Evolutionary conservation across 108 stramenopile species (phyloP), one percentile per base, ranked within the genome.

Genomic region (Cyclotella atomus): DNA sequence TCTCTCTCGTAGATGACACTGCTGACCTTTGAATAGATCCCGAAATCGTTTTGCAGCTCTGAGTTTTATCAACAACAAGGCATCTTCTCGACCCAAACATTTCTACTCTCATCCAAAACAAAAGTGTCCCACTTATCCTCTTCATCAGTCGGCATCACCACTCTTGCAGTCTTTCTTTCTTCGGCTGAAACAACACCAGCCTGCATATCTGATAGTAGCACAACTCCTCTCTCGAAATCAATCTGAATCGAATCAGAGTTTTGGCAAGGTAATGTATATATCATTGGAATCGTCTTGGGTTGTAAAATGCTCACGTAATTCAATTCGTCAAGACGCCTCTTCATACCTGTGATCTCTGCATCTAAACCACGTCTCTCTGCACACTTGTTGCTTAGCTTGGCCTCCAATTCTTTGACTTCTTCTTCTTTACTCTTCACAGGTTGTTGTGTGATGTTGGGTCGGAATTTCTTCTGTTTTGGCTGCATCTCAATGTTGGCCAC

Each of bases 381-480:
- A 49, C 47, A 49, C 16, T 49, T 49, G 10, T 9, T n/a, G n/a
- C n/a, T 49, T 19, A 49, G n/a, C 4, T 9, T 4, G 4, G 47
- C 9, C n/a, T n/a, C 4, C 47, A 49, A 49, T n/a, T 49, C 17
- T 49, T 49, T 10, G n/a, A 49, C n/a, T n/a, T 49, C 47, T 17
- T 49, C 47, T n/a, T 49, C 47, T 49, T 12, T 41, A 41, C 47
- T 49, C 47, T 49, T 9, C 47, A 4, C 4, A 4, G 47, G 17
- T 49, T 49, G 47, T 4, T 19, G 47, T n/a, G 47, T 49, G 9
- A 17, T 17, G n/a, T 49, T 49, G 47, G 10, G 47, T 10, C 47
- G 47, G 47, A 9, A 17, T 49, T 49, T 49, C 47, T 49, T 49
- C n/a, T 49, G 47, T 17, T 49, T 49, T 49, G 47, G 47, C n/a